These are phyloP conservation scores for Agaricus sinodeliciosus DNA, from an alignment of 768 basidiomycete species.

Conservation along the genomic window DNA sequence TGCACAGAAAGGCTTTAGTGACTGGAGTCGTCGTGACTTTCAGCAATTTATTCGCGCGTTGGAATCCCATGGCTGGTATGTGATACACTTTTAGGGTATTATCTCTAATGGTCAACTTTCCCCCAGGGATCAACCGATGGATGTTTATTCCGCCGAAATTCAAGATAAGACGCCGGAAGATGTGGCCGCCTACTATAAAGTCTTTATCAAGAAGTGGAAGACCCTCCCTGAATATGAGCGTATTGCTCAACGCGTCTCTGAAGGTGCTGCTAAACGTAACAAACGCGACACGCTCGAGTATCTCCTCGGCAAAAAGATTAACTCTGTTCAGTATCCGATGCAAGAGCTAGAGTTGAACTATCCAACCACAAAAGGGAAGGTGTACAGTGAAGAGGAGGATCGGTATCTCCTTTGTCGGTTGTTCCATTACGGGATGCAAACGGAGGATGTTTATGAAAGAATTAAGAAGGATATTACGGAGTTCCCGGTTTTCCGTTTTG, in stretches of 20 bases:
- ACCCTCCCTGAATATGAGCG: constrained; percentile 78
- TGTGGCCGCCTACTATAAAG: constrained; percentile 68
- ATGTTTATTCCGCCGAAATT: constrained; percentile 74
- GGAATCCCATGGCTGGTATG: constrained; percentile 70
- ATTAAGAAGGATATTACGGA: constrained; percentile 97
- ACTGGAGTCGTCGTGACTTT: constrained; percentile 92
- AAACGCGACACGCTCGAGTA: constrained; percentile 77
- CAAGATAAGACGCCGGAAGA: constrained; percentile 78
- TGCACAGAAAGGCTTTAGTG: constrained; percentile 72
- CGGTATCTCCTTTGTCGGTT: constrained; percentile 88
- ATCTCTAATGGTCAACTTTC: background rate
- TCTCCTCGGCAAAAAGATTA: constrained; percentile 77
- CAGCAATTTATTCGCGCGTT: constrained; percentile 78
- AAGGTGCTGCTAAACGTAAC: constrained; percentile 86
- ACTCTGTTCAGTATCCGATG: constrained; percentile 83
- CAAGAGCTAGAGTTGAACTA: constrained; percentile 96
- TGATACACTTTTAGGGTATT: constrained; percentile 2
- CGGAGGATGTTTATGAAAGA: constrained; percentile 86
- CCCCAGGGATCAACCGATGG: constrained; percentile 54
- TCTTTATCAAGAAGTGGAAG: constrained; percentile 87
- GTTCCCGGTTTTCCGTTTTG: constrained; percentile 95
- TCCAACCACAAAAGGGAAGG: constrained; percentile 92
- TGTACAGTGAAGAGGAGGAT: constrained; percentile 96
- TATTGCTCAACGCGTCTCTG: constrained; percentile 75
- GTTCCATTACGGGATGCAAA: constrained; percentile 83